phyloP scores from a whole-genome alignment of 2,329 filamentous ascomycete genomes.

The Diaporthe ampelina region DNA sequence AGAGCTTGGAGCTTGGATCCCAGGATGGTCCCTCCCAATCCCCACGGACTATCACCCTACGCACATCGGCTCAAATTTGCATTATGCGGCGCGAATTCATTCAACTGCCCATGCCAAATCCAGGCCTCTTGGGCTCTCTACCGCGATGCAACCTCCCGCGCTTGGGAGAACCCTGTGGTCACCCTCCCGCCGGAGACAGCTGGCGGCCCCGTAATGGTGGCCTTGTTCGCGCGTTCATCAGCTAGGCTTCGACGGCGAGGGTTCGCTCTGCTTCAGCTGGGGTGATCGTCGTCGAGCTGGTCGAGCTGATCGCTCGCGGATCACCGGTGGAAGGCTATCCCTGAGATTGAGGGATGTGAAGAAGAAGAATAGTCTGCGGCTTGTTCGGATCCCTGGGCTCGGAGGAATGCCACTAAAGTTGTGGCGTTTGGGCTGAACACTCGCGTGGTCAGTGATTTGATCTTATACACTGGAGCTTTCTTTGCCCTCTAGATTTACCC shows the following conservation, averaged over 20 bases:
- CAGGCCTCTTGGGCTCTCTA: background rate
- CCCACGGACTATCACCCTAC: background rate
- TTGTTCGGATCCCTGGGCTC: background rate
- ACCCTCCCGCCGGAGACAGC: slow-evolving; percentile 2
- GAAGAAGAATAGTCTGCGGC: background rate
- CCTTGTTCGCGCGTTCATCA: background rate
- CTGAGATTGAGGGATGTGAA: background rate
- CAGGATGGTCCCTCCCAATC: slow-evolving; percentile 9
- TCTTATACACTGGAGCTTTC: background rate
- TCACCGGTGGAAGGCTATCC: slow-evolving; percentile 2
- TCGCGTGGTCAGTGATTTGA: background rate
- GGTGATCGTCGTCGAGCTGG: slow-evolving; percentile 17
- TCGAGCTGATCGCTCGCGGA: slow-evolving; percentile 5
- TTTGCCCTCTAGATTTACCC: background rate
- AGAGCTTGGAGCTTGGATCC: background rate
- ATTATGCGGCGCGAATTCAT: slow-evolving; percentile 8
- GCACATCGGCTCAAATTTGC: background rate
- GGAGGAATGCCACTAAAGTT: background rate
- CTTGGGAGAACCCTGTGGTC: background rate
- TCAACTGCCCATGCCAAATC: background rate
- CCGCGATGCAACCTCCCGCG: slow-evolving; percentile 18
- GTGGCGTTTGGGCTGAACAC: slow-evolving; percentile 22
- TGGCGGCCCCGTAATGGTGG: slow-evolving; percentile 7
- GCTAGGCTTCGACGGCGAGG: background rate
- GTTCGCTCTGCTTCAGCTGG: background rate